Evolutionary conservation across 2,329 filamentous ascomycete genomes (phyloP), one percentile per base, ranked within the genome.

Genomic region (Aspergillus sp.): DNA sequence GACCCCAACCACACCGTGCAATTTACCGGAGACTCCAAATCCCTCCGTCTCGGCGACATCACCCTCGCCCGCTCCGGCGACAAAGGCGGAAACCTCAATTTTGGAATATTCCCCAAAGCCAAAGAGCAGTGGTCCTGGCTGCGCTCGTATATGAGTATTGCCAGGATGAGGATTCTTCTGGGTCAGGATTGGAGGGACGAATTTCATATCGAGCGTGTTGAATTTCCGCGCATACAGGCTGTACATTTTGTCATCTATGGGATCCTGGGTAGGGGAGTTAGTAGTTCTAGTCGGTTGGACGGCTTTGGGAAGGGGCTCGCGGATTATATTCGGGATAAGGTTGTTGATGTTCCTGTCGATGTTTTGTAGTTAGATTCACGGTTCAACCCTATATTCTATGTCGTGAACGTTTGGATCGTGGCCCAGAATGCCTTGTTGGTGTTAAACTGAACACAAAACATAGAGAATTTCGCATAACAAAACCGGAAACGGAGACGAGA

Each of bases 161-260:
- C 66, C 4, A 73, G 69, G 14, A 63, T 82, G 56, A 69, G 72
- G n/a, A 63, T 74, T 9, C 63, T 80, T 51, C 74, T 83, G 1
- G 80, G 73, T 0, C 71, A 78, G 10, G 81, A 83, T 58, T 81
- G 77, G 74, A 65, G 75, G 7, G 73, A 80, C 45, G 71, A 75
- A 50, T 75, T 74, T 62, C 68, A 70, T 18, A 66, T 82, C 2
- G 80, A 83, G 64, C 67, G 81, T 14, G 78, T 82, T n/a, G 81
- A 83, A 67, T 79, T 83, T 55, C 71, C 75, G 0, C 64, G 72
- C 3, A 73, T 83, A 0, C 67, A 67, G 36, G 81, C 81, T 0
- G 82, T 84, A 20, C 78, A 85, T 62, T 83, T 81, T 69, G 80
- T 83, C 10, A 69, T 83, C 1, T 82, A 82, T 58, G 81, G 80